phyloP scores from a whole-genome alignment of 2,329 filamentous ascomycete species.

The Pyrenophora graminea region DNA sequence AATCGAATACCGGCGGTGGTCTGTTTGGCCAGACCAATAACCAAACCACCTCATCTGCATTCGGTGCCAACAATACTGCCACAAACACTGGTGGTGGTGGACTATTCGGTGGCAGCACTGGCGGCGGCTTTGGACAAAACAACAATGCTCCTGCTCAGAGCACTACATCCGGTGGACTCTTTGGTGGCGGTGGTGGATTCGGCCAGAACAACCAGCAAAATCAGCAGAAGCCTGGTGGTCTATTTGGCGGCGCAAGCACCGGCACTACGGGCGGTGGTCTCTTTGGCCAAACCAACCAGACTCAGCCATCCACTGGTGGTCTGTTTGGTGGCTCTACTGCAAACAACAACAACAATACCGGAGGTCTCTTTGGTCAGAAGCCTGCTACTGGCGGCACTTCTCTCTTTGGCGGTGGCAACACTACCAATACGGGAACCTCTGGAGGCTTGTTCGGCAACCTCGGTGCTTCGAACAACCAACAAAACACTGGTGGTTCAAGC shows the following conservation, averaged over 20 bases:
- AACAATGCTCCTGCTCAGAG: constrained; percentile 31
- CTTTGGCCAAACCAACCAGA: constrained; percentile 52
- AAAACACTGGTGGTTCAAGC: constrained; percentile 35
- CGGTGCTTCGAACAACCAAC: constrained; percentile 38
- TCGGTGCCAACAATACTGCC: constrained; percentile 33
- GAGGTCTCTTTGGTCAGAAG: constrained; percentile 49
- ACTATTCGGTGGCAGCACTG: constrained; percentile 32
- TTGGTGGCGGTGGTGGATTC: constrained; percentile 44
- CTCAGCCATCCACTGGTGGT: constrained; percentile 35
- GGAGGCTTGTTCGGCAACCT: constrained; percentile 44
- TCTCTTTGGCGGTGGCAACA: constrained; percentile 38
- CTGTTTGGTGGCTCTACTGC: constrained; percentile 58
- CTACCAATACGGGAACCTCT: constrained; percentile 22
- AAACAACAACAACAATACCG: constrained; percentile 36
- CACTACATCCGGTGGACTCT: constrained; percentile 47
- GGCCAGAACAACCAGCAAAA: constrained; percentile 43
- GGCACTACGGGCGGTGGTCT: constrained; percentile 52
- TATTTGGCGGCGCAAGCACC: constrained; percentile 37
- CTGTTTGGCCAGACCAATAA: constrained; percentile 42
- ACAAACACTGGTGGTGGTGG: constrained; percentile 36
- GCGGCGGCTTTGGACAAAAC: constrained; percentile 41
- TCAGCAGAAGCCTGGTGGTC: constrained; percentile 46
- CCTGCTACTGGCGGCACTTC: constrained; percentile 24
- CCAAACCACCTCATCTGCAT: constrained; percentile 31
- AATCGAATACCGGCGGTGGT: constrained; percentile 39